Evolutionary conservation across 805 yeast genomes (phyloP), one percentile per base, ranked within the genome.

Genomic region (Lipomyces orientalis): DNA sequence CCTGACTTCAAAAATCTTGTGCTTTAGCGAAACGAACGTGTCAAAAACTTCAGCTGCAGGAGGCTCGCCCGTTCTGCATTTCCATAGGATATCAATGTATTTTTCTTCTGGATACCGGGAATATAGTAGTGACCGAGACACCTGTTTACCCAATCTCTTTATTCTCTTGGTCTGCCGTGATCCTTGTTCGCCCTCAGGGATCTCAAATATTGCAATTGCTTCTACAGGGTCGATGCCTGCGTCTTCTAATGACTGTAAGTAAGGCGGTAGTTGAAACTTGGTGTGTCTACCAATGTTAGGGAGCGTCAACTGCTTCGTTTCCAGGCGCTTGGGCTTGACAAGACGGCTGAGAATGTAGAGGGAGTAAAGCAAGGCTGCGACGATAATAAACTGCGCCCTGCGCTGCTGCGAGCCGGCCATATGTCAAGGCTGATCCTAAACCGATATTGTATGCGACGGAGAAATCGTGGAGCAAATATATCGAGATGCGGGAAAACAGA

Each of bases 1-100:
- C 7, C 64, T 39, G 60, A 68, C 71, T 25, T 65, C 71, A 19
- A 68, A 33, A 49, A 68, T 39, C 14, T 22, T 46, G 55, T 62
- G 35, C 61, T 68, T 68, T 14, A 65, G 59, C 29, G 62, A 62
- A 8, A 68, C 63, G 52, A 62, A 68, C 8, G 43, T 54, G 51
- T 65, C 69, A 37, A 68, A 68, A 10, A 60, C 58, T 49, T 68
- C 71, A 8, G 60, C 58, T 1, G 49, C 22, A 10, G 33, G 52
- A 2, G 64, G 54, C 22, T 34, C 33, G 22, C 66, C 66, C 19
- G 60, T 58, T 16, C 4, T 39, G 61, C 69, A 66, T 12, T 16
- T n/a, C 33, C 52, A 62, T 54, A 62, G 31, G 54, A 66, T 59
- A 5, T 54, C 55, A 3, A 60, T 52, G 31, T 35, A n/a, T 9